Percentiles rank a stretch among this genome's conserved stretches.
Conservation (phyloP, 768 basidiomycete species). For the Mycena rosella region DNA sequence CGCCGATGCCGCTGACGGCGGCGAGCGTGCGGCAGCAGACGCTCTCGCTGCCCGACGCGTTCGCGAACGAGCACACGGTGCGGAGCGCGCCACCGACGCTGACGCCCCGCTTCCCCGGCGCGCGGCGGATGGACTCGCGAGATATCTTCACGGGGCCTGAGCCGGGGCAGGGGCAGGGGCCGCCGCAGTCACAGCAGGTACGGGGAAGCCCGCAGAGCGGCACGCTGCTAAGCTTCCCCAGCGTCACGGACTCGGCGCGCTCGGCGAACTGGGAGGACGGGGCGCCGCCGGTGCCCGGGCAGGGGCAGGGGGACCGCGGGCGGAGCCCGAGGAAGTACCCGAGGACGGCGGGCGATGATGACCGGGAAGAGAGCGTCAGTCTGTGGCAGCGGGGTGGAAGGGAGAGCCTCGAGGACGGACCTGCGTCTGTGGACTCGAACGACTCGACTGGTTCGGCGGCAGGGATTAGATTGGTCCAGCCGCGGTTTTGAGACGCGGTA, state of each 20-base stretch:
- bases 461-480: conserved; percentile 58
- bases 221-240: conserved; percentile 63
- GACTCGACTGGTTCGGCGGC: conserved; percentile 32
- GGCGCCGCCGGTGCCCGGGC: conserved; percentile 35
- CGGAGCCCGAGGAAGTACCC: conserved; percentile 62
- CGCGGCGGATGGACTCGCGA: conserved; percentile 50
- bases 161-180: conserved; percentile 9
- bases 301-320: conserved; percentile 43
- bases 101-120: conserved; percentile 48
- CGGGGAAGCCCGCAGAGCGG: conserved; percentile 43
- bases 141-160: conserved; percentile 55
- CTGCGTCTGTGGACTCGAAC: conserved; percentile 1
- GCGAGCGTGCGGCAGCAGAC: conserved; percentile 42
- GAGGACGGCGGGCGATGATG: conserved; percentile 63
- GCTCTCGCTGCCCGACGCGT: conserved; percentile 45
- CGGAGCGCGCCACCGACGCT: conserved; percentile 63
- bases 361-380: conserved; percentile 72
- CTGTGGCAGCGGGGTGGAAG: conserved; percentile 55
- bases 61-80: conserved; percentile 49
- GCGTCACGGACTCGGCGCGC: conserved; percentile 63
- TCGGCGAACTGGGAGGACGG: conserved; percentile 56
- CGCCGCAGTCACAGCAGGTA: conserved; percentile 31
- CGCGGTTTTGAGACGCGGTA: conserved; percentile 35
- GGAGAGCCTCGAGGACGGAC: conserved; percentile 43
- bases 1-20: conserved; percentile 10